Evolutionary conservation across 805 yeast species (phyloP), one percentile per base, ranked within the genome.

Genomic region (Saccharomycopsis fodiens): DNA sequence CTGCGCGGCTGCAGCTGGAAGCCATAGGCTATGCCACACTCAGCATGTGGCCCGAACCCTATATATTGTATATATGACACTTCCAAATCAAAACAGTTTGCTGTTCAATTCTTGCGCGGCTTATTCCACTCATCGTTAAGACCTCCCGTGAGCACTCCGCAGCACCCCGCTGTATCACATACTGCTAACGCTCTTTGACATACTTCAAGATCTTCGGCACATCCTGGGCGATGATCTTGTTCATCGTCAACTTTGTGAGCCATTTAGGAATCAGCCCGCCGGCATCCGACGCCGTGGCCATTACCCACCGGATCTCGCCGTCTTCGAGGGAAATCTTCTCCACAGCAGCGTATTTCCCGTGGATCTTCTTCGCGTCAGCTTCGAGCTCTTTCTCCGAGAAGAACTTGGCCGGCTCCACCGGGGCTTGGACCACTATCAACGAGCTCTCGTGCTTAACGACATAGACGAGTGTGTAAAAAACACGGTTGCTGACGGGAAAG

Each of bases 161-260:
- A n/a, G n/a, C n/a, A n/a, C n/a, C n/a, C n/a, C n/a, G n/a, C n/a
- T n/a, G n/a, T n/a, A n/a, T n/a, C n/a, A n/a, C n/a, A n/a, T n/a
- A n/a, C n/a, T n/a, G n/a, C n/a, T n/a, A n/a, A n/a, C n/a, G n/a
- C 29, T 10, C 17, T 10, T 32, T 10, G 15, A 32, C 20, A 17
- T 32, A 43, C 19, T 43, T 17, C 16, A 44, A 30, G 3, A 44
- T n/a, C 17, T 37, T 39, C 17, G 25, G 22, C 13, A 44, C 46
- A 35, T 44, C 46, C 17, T 17, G 32, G 6, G 42, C 41, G 3
- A 44, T 44, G n/a, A 38, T 38, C 32, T 44, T 44, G 32, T 44
- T 35, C 40, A 44, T 37, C 19, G 36, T 27, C 21, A 37, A 37
- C 16, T 35, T 20, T n/a, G 42, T 35, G n/a, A 44, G 23, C 25